Percentiles rank a stretch among this genome's conserved stretches.
Conservation (phyloP, 2,329 filamentous ascomycete genomes). For the Mycosphaerella sp. region DNA sequence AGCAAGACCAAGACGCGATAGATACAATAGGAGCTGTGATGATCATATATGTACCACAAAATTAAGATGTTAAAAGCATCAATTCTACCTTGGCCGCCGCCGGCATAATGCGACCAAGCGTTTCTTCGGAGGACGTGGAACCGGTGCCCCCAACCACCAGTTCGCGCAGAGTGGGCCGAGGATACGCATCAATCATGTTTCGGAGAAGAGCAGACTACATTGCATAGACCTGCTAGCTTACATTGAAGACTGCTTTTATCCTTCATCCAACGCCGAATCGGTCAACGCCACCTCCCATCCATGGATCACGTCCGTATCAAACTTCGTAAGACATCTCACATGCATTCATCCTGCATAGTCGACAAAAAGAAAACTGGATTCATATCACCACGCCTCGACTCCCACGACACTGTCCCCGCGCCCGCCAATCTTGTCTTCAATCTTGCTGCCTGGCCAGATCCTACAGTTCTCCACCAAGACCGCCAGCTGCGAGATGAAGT, state of each 20-base stretch:
- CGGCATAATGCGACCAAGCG: too few relatives aligned
- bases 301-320: background rate
- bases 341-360: background rate
- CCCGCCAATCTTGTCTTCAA: background rate
- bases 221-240: background rate
- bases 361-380: background rate
- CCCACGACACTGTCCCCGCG: background rate
- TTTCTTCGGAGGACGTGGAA: too few relatives aligned
- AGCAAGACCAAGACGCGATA: slow-evolving; percentile 32
- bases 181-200: too few relatives aligned
- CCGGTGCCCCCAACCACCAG: too few relatives aligned
- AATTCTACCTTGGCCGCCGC: background rate
- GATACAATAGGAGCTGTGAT: background rate
- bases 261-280: background rate
- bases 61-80: background rate
- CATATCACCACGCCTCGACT: background rate
- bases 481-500: background rate
- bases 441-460: background rate
- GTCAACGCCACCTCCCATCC: background rate
- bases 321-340: background rate
- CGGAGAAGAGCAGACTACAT: too few relatives aligned
- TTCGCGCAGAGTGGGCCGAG: too few relatives aligned
- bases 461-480: background rate
- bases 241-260: background rate
- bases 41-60: background rate